Evolutionary conservation across 1,284 basidiomycete species (phyloP), one percentile per base, ranked within the genome.

Genomic region (Moniliella sp.): DNA sequence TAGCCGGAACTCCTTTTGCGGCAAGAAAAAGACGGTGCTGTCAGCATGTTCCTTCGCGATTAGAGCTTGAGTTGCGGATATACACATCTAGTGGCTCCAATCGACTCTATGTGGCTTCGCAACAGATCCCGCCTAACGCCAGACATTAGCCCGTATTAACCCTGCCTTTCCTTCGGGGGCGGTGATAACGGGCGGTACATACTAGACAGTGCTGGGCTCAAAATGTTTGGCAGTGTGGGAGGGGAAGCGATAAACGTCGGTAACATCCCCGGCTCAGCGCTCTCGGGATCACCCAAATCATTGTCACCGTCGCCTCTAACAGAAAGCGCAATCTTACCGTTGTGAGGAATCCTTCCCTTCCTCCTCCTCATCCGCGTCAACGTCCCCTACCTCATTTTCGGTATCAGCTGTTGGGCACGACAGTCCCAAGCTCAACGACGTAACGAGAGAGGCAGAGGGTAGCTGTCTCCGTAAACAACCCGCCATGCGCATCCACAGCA

Each of bases 401-500:
- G n/a, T n/a, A n/a, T n/a, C 25, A 4, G 25, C 30, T 18, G 17
- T 31, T 5, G 12, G 8, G 27, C 26, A 15, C 12, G 11, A 9
- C 9, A 4, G 7, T 21, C 23, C 3, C 11, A 11, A 4, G 11
- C n/a, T 99, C 91, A 49, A 93, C 86, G 32, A 88, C 69, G 58
- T 99, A 94, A 62, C 93, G 97, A 63, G 83, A 82, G 30, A 99
- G 67, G 3, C 81, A 76, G 28, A 99, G 69, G 0, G 74, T 69
- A 39, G 80, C 75, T 41, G 91, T 74, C 52, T 99, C 91, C 62
- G 86, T 48, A 27, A 57, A 28, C 2, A 57, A 37, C 21, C 39
- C 34, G 4, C 50, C 51, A 13, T 88, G 41, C 0, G 39, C 37
- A 19, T 59, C 56, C 9, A 33, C 37, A 4, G 43, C 42, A 8